Evolutionary conservation across 2,329 filamentous ascomycete genomes (phyloP).

Genomic region (Chalara sp.): DNA sequence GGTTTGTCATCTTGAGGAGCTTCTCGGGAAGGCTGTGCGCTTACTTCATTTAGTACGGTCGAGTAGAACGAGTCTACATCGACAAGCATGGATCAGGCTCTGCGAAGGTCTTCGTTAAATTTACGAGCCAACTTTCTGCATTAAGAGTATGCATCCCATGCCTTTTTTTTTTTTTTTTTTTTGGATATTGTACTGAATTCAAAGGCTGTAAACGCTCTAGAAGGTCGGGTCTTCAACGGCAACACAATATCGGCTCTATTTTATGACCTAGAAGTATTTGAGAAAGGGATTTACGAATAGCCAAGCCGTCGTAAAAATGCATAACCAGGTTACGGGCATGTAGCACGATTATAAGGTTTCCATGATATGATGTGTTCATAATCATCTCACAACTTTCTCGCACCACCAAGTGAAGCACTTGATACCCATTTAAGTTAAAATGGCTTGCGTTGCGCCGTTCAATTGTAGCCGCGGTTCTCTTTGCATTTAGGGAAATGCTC

Average conservation of each 20-base stretch:
- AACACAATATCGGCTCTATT: conserved; percentile 78
- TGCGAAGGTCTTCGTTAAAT: conserved; percentile 82
- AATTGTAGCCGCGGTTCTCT: too few relatives aligned
- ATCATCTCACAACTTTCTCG: too few relatives aligned
- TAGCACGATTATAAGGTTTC: too few relatives aligned
- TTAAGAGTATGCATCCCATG: conserved; percentile 55
- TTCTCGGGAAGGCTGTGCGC: not conserved
- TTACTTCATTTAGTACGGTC: conserved; percentile 58
- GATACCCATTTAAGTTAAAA: too few relatives aligned
- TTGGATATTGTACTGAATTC: conserved; percentile 14
- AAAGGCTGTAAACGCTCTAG: conserved; percentile 81
- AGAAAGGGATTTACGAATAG: conserved; percentile 50
- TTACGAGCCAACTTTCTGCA: conserved; percentile 78
- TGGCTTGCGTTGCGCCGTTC: too few relatives aligned
- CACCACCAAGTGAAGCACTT: too few relatives aligned
- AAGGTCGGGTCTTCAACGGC: conserved; percentile 82
- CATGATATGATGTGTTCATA: too few relatives aligned
- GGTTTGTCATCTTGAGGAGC: conserved; percentile 33
- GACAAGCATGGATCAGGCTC: conserved; percentile 48
- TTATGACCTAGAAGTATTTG: conserved; percentile 78
- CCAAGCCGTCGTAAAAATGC: not conserved
- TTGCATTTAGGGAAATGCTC: too few relatives aligned
- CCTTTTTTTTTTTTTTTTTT: not conserved
- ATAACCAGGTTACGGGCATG: too few relatives aligned
- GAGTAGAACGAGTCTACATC: conserved; percentile 74